A percentile compares a stretch with the other conserved stretches of the same genome.
These are phyloP conservation scores for Colletotrichum destructivum DNA, from an alignment of 2,329 filamentous ascomycete genomes.

Conservation along the genomic window DNA sequence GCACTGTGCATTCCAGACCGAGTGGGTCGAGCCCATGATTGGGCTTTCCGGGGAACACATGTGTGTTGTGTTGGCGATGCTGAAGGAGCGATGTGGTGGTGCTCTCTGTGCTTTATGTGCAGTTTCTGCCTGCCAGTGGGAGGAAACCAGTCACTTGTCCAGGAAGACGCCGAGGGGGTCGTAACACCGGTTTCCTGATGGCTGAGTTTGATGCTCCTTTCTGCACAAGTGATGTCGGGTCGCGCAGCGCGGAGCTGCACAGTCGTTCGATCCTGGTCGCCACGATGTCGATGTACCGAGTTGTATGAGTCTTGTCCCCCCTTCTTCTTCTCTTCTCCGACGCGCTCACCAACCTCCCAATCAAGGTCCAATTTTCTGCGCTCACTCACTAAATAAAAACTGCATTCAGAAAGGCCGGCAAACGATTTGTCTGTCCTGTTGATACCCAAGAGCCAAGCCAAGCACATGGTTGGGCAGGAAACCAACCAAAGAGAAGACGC, in stretches of 20 bases:
- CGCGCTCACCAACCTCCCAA: slow-evolving; percentile 9
- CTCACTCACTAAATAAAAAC: too few relatives aligned
- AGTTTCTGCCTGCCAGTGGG: slow-evolving; percentile 30
- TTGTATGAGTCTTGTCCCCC: neutral
- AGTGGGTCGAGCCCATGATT: slow-evolving; percentile 46
- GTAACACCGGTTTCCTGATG: slow-evolving; percentile 2
- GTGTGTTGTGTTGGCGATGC: slow-evolving; percentile 46
- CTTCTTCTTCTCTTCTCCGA: neutral
- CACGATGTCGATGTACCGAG: neutral
- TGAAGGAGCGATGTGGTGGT: slow-evolving; percentile 37
- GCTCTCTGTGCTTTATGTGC: slow-evolving; percentile 15
- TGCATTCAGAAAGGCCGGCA: slow-evolving; percentile 3
- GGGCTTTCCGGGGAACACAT: slow-evolving; percentile 34
- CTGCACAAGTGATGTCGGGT: neutral
- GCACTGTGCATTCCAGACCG: slow-evolving; percentile 46
- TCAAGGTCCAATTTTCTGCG: slow-evolving; percentile 1
- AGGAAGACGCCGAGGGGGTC: slow-evolving; percentile 8
- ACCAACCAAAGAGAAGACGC: slow-evolving; percentile 21
- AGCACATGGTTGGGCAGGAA: slow-evolving; percentile 38
- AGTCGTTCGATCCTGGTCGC: slow-evolving; percentile 7
- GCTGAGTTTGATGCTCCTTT: neutral
- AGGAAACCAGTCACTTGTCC: slow-evolving; percentile 19
- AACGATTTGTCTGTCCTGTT: slow-evolving; percentile 33
- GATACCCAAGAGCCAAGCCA: slow-evolving; percentile 44
- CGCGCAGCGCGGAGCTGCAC: neutral